Evolutionary conservation across 805 yeast genomes (phyloP).

Genomic region (Sungouiozyma intestinalis): DNA sequence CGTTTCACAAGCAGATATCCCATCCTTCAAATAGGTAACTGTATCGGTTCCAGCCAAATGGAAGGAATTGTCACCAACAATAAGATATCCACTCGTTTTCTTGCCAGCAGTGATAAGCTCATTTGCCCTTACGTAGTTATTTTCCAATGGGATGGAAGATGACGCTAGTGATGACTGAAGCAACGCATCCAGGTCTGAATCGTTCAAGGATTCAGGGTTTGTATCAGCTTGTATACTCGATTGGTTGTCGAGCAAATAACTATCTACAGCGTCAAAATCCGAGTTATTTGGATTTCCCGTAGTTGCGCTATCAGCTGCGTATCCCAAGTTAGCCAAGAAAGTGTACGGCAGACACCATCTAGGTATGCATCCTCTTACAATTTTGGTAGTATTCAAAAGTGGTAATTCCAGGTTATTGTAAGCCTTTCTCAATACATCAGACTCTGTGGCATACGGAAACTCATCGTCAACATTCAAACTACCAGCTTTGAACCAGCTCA

Average conservation of each 20-base stretch:
- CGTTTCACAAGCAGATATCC: conserved; percentile 13
- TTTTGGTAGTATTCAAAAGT: neutral
- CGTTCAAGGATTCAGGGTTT: conserved; percentile 23
- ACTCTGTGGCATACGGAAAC: neutral
- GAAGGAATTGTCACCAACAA: conserved; percentile 11
- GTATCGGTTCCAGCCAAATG: conserved; percentile 8
- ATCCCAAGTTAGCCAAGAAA: too few species aligned
- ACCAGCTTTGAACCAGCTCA: neutral
- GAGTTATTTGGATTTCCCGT: too few species aligned
- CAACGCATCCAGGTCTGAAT: conserved; percentile 20
- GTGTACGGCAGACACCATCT: conserved; percentile 5
- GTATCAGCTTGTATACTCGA: conserved; percentile 1
- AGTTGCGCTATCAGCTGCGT: too few species aligned
- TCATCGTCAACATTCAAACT: neutral
- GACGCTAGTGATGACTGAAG: too few species aligned
- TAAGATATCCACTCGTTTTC: conserved; percentile 4
- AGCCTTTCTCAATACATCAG: neutral
- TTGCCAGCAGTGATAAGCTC: too few species aligned
- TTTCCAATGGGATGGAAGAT: too few species aligned
- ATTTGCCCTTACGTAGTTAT: too few species aligned
- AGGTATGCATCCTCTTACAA: neutral
- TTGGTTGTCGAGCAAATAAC: neutral
- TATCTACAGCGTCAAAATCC: neutral
- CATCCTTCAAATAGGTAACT: conserved; percentile 7
- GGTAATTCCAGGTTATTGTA: neutral